These are phyloP conservation scores for Phytopythium vexans DNA, from an alignment of 352 stramenopile genomes.

Conservation along the genomic window DNA sequence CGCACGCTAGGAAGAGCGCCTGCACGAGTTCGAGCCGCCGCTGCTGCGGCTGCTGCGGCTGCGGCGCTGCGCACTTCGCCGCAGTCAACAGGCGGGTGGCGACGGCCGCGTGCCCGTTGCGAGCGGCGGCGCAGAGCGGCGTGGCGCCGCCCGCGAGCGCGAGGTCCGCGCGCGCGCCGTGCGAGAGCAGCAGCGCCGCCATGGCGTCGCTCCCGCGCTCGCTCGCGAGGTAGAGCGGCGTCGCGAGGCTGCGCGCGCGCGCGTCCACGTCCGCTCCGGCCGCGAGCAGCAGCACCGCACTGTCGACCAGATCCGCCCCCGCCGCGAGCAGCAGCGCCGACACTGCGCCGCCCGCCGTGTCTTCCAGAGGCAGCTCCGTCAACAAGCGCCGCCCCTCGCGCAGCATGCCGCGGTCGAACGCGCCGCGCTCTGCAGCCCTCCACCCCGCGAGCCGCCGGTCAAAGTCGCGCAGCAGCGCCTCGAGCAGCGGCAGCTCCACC, in stretches of 20 bases:
- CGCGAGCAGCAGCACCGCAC: slow-evolving; percentile 42
- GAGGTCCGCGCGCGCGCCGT: slow-evolving; percentile 35
- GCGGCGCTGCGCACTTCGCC: slow-evolving; percentile 15
- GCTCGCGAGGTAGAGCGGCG: slow-evolving; percentile 73
- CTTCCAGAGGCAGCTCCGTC: slow-evolving; percentile 56
- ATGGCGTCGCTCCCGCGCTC: slow-evolving; percentile 75
- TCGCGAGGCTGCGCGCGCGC: slow-evolving; percentile 58
- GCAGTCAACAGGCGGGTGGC: slow-evolving; percentile 56
- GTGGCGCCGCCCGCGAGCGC: slow-evolving; percentile 53
- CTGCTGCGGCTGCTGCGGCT: not conserved
- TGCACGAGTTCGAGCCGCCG: slow-evolving; percentile 36
- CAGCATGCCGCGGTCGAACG: slow-evolving; percentile 54
- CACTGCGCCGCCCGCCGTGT: slow-evolving; percentile 21
- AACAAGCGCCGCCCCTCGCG: slow-evolving; percentile 25
- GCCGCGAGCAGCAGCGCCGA: slow-evolving; percentile 30
- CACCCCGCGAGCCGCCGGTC: slow-evolving; percentile 13
- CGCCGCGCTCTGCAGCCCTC: slow-evolving; percentile 4
- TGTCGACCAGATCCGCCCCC: slow-evolving; percentile 48
- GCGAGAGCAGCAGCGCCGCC: slow-evolving; percentile 52
- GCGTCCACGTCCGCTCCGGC: slow-evolving; percentile 55
- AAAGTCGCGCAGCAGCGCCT: slow-evolving; percentile 57
- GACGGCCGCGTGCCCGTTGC: slow-evolving; percentile 62
- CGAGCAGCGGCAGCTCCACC: slow-evolving; percentile 53
- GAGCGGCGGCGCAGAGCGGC: slow-evolving; percentile 69
- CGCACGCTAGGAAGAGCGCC: slow-evolving; percentile 74